Evolutionary conservation across 2,329 filamentous ascomycete genomes (phyloP).

Genomic region (Penicillium sp.): DNA sequence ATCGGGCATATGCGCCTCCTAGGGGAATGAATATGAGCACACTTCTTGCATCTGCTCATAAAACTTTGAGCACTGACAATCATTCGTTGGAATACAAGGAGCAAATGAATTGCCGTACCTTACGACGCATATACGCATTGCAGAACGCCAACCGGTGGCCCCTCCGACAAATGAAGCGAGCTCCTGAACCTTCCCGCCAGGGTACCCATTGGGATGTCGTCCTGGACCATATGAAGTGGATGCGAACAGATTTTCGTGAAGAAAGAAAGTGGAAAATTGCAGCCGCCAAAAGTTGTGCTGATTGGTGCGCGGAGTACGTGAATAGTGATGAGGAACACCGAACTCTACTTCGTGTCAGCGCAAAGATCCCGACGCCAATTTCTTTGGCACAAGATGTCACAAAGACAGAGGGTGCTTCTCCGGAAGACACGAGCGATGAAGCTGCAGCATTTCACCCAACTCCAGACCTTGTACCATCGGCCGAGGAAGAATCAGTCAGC

Average conservation of each 20-base stretch:
- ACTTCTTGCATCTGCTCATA: conserved; percentile 78
- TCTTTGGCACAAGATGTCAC: conserved; percentile 22
- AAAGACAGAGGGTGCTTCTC: conserved; percentile 31
- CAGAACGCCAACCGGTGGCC: conserved; percentile 94
- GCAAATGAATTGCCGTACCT: conserved; percentile 80
- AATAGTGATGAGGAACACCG: conserved; percentile 64
- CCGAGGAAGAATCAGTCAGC: conserved; percentile 59
- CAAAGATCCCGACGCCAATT: conserved; percentile 36
- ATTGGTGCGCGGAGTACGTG: conserved; percentile 82
- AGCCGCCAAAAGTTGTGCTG: conserved; percentile 74
- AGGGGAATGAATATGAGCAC: conserved; percentile 61
- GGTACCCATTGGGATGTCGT: conserved; percentile 82
- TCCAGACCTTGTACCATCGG: conserved; percentile 67
- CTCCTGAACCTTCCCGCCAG: conserved; percentile 74
- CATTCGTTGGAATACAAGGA: conserved; percentile 81
- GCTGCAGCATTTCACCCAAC: conserved; percentile 52
- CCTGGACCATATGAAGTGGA: conserved; percentile 93
- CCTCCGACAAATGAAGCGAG: conserved; percentile 81
- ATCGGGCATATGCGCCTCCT: conserved; percentile 57
- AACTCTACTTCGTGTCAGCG: conserved; percentile 65
- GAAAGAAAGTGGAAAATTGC: conserved; percentile 92
- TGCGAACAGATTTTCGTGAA: conserved; percentile 93
- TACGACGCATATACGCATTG: conserved; percentile 83
- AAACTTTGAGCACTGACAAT: conserved; percentile 84
- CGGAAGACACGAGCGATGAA: conserved; percentile 35